Percentiles rank a stretch among this genome's conserved stretches.
These are phyloP conservation scores for Huiozyma sinensis DNA, from an alignment of 805 yeast species.

Conservation along the genomic window DNA sequence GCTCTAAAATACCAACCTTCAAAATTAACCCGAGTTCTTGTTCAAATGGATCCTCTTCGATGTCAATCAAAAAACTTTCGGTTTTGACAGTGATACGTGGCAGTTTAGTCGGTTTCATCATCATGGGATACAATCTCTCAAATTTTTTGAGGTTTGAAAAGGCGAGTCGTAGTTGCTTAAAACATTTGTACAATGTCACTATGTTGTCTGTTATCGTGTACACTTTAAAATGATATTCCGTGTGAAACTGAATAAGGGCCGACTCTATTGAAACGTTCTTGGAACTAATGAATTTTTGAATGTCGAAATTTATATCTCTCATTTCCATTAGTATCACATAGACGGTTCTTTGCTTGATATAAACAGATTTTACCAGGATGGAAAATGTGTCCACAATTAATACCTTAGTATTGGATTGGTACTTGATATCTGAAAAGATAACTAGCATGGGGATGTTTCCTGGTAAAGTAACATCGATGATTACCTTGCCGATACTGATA, in stretches of 20 bases:
- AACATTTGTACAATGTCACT: slow-evolving; percentile 38
- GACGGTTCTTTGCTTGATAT: slow-evolving; percentile 13
- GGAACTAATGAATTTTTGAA: not conserved
- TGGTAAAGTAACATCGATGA: slow-evolving; percentile 21
- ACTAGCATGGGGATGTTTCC: slow-evolving; percentile 18
- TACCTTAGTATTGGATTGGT: slow-evolving; percentile 1
- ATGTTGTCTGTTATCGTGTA: slow-evolving; percentile 43
- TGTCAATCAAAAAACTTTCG: slow-evolving; percentile 33
- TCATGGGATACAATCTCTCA: slow-evolving; percentile 16
- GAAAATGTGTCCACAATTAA: slow-evolving; percentile 8
- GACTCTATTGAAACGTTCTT: slow-evolving; percentile 8
- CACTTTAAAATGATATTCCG: slow-evolving; percentile 30
- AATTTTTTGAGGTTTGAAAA: slow-evolving; percentile 29
- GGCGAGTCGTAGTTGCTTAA: slow-evolving; percentile 35
- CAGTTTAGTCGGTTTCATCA: slow-evolving; percentile 22
- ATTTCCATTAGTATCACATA: slow-evolving; percentile 16
- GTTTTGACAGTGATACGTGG: slow-evolving; percentile 37
- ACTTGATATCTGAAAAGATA: slow-evolving; percentile 5
- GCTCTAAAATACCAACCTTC: slow-evolving; percentile 50
- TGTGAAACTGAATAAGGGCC: slow-evolving; percentile 17
- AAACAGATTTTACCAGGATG: slow-evolving; percentile 22
- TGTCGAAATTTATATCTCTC: slow-evolving; percentile 8
- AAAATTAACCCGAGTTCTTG: slow-evolving; percentile 45
- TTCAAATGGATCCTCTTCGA: slow-evolving; percentile 61
- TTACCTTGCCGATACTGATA: slow-evolving; percentile 10